Evolutionary conservation across 1,284 basidiomycete genomes (phyloP), one percentile per base, ranked within the genome.

Genomic region (Austroboletus niveus): DNA sequence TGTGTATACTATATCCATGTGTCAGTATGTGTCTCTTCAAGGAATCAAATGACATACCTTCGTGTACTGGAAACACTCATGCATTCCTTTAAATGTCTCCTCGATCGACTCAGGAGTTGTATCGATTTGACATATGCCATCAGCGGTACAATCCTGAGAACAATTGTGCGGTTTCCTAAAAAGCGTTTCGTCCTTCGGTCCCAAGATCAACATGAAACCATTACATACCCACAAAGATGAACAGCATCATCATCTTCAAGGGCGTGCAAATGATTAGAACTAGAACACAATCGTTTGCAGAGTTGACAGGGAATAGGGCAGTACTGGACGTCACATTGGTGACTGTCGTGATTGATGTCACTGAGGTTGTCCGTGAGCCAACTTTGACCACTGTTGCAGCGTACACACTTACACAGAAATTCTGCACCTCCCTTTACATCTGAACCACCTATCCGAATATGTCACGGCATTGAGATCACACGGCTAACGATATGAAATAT

Each of bases 151-250:
- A 10, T 69, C 49, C 2, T 70, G 68, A 5, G 58, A 53, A 57
- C 81, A 83, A 34, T 66, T 46, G 58, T 84, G 81, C 75, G 72
- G 2, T 75, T 79, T 56, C 42, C 49, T 54, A 17, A 24, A 45
- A 30, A 11, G 41, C 3, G 7, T 22, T 24, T 24, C 17, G 47
- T 3, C 20, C 11, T 22, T 9, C 2, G 15, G 27, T 8, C 9
- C 14, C 4, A 68, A 60, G 57, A 69, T 71, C 62, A 58, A 52
- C 44, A 15, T 10, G 11, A 24, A 24, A 24, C 4, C 22, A 24
- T 20, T 17, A 72, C 77, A 36, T 47, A 81, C 81, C 80, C 80
- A 66, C 82, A 84, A 36, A 84, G 72, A 66, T 84, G 82, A n/a
- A 74, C 48, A 0, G 72, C 71, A n/a, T 55, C 63, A 1, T 48